Evolutionary conservation across 1,284 basidiomycete genomes (phyloP).

Genomic region (Ganoderma resinaceum): DNA sequence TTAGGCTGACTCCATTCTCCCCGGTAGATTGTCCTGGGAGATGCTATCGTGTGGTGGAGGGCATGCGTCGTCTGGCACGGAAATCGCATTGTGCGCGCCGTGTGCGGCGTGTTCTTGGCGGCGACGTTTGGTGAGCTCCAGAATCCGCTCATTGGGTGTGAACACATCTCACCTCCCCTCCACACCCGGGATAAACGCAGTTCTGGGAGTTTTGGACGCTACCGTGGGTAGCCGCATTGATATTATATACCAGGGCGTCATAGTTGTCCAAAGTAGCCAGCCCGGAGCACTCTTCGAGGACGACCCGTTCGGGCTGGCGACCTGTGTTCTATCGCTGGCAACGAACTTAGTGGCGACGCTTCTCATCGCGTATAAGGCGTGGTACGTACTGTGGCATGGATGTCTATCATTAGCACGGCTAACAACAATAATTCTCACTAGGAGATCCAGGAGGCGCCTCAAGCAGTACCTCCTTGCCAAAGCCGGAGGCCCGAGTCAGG

Average conservation of each 20-base stretch:
- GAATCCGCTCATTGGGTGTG: neutral
- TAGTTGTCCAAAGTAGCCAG: neutral
- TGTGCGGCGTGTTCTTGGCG: neutral
- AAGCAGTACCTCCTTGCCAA: no score
- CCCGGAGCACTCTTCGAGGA: neutral
- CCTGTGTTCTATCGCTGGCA: neutral
- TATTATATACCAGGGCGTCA: neutral
- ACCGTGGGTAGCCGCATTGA: neutral
- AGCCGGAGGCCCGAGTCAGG: neutral
- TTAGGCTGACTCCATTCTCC: neutral
- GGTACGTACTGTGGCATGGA: neutral
- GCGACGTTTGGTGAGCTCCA: neutral
- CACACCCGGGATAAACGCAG: no score
- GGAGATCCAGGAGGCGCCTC: neutral
- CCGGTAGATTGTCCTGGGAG: neutral
- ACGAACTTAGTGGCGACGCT: constrained; percentile 3
- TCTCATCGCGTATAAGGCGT: neutral
- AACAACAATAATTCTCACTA: neutral
- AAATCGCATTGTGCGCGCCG: neutral
- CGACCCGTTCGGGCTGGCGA: neutral
- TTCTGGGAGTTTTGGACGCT: neutral
- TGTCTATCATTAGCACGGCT: neutral
- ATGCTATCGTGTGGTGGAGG: constrained; percentile 9
- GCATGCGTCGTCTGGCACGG: neutral
- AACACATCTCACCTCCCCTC: neutral